Evolutionary conservation across 2,329 filamentous ascomycete genomes (phyloP), one percentile per base, ranked within the genome.

Genomic region (Cladophialophora carrionii): DNA sequence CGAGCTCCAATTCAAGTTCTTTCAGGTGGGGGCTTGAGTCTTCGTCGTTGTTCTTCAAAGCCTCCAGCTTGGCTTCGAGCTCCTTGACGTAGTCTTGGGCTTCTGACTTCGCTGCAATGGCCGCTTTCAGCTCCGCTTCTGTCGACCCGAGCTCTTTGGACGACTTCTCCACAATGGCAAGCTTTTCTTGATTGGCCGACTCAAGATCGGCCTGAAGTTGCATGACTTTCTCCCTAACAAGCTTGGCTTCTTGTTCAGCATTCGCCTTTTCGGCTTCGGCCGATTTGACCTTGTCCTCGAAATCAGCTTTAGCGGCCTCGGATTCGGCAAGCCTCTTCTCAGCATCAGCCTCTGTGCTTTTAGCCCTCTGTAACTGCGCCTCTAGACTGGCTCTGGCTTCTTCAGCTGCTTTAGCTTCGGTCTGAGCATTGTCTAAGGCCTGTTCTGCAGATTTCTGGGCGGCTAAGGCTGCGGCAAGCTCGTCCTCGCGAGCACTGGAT

Each of bases 1-100:
- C 59, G 17, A 68, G 32, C 49, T 68, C 66, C 17, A 54, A 1
- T 24, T 65, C 49, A 24, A 65, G 59, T 29, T 62, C 65, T 34
- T 68, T 60, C 49, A 63, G 43, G 22, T 48, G 54, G 10, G 26
- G 26, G 31, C 49, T 41, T 3, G 63, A 60, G n/a, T 57, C 32
- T 26, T 57, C 56, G 14, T 57, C 41, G 22, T 60, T 57, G n/a
- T 63, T 43, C n/a, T 56, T 48, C n/a, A 51, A 31, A 14, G 65
- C 34, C 43, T 64, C 57, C 12, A 67, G 34, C 31, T 66, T 62
- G 3, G 52, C 56, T 29, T 63, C 58, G 9, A 60, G 43, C 53
- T 68, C 66, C 22, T 64, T 55, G 22, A 64, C 20, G 10, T 53
- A 51, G 29, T n/a, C 29, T 34, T 66, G 62, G 14, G 54, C 53